A percentile compares a stretch with the other conserved stretches of the same genome.
These are phyloP conservation scores for Potentilla sterilis DNA, from an alignment of 306 rosid species.

Conservation along the genomic window DNA sequence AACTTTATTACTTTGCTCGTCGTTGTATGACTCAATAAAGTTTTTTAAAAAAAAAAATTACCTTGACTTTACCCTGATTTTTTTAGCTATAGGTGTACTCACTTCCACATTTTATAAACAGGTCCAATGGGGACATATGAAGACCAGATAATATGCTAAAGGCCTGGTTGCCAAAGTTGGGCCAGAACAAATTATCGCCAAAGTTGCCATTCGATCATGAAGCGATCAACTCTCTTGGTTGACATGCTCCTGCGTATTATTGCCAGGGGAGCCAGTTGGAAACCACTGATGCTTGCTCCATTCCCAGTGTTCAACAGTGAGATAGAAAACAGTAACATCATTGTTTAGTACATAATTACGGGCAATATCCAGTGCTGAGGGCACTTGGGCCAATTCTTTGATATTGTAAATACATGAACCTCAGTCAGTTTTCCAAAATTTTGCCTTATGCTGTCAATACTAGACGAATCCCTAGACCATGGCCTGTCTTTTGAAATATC, in stretches of 20 bases:
- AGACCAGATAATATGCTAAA: neutral
- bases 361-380: neutral
- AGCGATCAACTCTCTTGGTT: neutral
- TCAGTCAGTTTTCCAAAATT: neutral
- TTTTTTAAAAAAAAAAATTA: neutral
- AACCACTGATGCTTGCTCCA: neutral
- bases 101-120: neutral
- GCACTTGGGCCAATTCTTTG: neutral
- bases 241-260: constrained; percentile 10
- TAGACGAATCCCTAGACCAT: neutral
- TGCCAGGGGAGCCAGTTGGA: constrained; percentile 2
- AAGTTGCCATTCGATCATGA: neutral
- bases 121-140: neutral
- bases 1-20: neutral
- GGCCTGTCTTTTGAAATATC: no score
- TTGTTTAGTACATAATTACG: constrained; percentile 1
- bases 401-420: constrained; percentile 10
- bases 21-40: neutral
- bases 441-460: neutral
- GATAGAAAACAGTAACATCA: neutral
- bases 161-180: neutral
- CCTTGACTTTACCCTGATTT: neutral
- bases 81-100: neutral
- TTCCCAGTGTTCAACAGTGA: neutral
- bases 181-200: neutral